Conservation (phyloP, 139 green algal genomes). For the Tetradesmus obliquus region DNA sequence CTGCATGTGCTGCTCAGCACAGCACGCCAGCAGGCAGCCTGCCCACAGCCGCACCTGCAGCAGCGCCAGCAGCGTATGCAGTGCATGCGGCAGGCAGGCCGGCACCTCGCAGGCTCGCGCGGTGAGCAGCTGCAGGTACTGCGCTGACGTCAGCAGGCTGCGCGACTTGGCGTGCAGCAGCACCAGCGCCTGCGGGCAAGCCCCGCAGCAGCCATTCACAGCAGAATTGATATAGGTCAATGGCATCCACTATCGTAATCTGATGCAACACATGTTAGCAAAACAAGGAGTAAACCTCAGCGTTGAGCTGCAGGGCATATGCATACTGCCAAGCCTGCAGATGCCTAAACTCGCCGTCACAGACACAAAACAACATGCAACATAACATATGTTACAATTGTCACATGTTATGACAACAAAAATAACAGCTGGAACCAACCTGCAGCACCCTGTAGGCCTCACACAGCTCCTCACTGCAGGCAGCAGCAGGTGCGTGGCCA, state of each 20-base stretch:
- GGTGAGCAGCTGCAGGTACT: slow-evolving; percentile 41
- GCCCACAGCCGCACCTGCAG: background rate
- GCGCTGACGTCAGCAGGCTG: slow-evolving; percentile 11
- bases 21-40: background rate
- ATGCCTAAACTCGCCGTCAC: too few species aligned
- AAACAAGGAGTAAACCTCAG: too few species aligned
- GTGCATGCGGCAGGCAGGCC: background rate
- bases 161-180: slow-evolving; percentile 39
- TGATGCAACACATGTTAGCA: too few species aligned
- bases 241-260: too few species aligned
- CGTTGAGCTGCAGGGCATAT: too few species aligned
- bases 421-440: background rate
- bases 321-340: too few species aligned
- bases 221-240: background rate
- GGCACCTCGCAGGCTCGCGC: slow-evolving; percentile 25
- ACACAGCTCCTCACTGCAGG: slow-evolving; percentile 28
- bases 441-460: slow-evolving; percentile 37
- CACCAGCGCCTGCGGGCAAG: slow-evolving; percentile 17
- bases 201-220: background rate
- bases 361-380: too few species aligned
- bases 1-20: background rate
- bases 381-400: too few species aligned
- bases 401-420: too few species aligned
- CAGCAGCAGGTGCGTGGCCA: slow-evolving; percentile 31
- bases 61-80: slow-evolving; percentile 36